Base-by-base conservation (phyloP, 768 basidiomycete species). In the Trametes punicea region DNA sequence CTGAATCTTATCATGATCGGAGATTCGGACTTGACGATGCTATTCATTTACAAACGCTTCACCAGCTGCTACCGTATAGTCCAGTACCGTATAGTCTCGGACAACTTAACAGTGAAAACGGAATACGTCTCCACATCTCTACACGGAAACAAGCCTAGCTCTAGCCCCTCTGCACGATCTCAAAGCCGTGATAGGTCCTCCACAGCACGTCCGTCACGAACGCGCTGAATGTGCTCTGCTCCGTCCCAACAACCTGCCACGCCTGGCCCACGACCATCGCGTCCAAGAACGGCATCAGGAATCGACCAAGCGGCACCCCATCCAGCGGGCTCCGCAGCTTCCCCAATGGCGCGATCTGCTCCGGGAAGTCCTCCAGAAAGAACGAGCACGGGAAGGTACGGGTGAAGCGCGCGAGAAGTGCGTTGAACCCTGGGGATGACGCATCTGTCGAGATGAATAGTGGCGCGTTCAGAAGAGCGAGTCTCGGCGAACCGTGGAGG, bases 141-240 rank as follows among this genome's bases (percentile, higher is more conserved):
- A n/a, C n/a, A n/a, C n/a, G n/a, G n/a, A 3, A 34, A 20, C 10
- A 5, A 31, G 10, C 26, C 30, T 4, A 20, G 15, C 20, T 34
- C 57, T 47, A 61, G 0, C 63, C 63, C 38, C 63, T 48, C 52
- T 64, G 63, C 55, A 77, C 71, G 27, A 86, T 81, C 30, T 73
- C 70, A 63, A 73, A 71, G 0, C 76, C 77, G 62, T 84, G 84
- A 67, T 80, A 78, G 47, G 67, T 75, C 64, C 78, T 74, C 85
- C 87, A 88, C 59, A 91, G 64, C 23, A 88, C 80, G 55, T 88
- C 84, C 54, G 75, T 71, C 18, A 88, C 78, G 60, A 84, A 93
- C 50, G 74, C 70, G 67, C 86, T 87, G 62, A 90, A 92, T 27
- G 90, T 91, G 63, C 88, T 90, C 52, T 80, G 79, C 51, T 82